phyloP scores from a whole-genome alignment of 2,329 filamentous ascomycete genomes.

The Colletotrichum echinochloae region DNA sequence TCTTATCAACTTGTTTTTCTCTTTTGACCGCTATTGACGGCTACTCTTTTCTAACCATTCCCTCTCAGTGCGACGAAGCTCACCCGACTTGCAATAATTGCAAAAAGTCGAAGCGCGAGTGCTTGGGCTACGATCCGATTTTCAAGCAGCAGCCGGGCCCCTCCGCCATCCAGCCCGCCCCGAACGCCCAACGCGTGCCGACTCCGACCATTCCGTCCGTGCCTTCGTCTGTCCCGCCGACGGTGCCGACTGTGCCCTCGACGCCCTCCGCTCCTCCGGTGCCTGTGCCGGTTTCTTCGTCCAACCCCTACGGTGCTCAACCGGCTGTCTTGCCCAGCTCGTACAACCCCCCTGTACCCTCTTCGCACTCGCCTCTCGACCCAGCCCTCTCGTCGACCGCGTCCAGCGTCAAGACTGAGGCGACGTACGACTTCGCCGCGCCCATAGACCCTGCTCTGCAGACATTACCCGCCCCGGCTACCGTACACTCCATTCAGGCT shows the following conservation, averaged over 20 bases:
- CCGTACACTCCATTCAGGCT: constrained; percentile 47
- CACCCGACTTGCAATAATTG: constrained; percentile 94
- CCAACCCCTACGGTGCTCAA: constrained; percentile 60
- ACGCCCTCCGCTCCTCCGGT: constrained; percentile 44
- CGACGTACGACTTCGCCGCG: constrained; percentile 66
- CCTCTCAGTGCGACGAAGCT: constrained; percentile 87
- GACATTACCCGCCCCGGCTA: constrained; percentile 47
- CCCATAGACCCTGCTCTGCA: constrained; percentile 77
- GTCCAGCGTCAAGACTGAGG: constrained; percentile 52
- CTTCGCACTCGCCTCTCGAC: constrained; percentile 45
- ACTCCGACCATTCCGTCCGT: constrained; percentile 51
- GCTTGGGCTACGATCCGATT: constrained; percentile 87
- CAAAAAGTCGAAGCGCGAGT: constrained; percentile 89
- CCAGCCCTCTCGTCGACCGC: constrained; percentile 46
- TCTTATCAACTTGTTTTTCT: background rate
- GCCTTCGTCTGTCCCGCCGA: constrained; percentile 49
- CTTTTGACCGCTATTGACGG: background rate
- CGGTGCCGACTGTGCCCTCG: constrained; percentile 37
- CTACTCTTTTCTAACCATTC: constrained; percentile 15
- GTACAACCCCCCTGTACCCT: constrained; percentile 48
- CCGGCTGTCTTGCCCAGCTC: constrained; percentile 58
- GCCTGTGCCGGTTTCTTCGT: constrained; percentile 43
- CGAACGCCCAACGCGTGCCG: constrained; percentile 58
- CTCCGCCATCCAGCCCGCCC: constrained; percentile 78
- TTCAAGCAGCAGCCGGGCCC: constrained; percentile 82